Base-by-base conservation (phyloP, 2,329 filamentous ascomycete genomes). In the Xylariaceae sp. region DNA sequence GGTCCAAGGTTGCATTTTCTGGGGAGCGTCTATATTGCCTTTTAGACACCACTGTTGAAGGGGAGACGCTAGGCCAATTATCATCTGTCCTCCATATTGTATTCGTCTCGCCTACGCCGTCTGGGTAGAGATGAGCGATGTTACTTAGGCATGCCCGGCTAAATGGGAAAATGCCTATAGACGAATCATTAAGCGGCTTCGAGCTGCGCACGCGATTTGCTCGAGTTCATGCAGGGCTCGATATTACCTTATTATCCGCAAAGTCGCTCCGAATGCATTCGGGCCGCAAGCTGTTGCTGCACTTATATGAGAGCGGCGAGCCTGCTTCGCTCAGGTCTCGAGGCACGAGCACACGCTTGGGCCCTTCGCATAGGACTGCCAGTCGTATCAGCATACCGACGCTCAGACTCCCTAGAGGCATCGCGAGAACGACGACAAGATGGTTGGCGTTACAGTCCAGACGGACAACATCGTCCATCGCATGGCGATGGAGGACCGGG, bases 401-500 rank as follows among this genome's bases (percentile, higher is more conserved):
- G 18, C 28, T 40, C 9, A 15, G 30, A 37, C 28, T 16, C 18
- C n/a, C 26, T 31, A 28, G 32, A 15, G 12, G 31, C 26, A 9
- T 34, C 15, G 34, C 19, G 16, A 45, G 33, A 17, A 45, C 38
- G 22, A 42, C 38, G 50, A 16, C 42, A 58, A 46, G 34, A 58
- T 58, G 55, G 55, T 53, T 16, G 55, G 51, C 44, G 51, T 42
- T 37, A 48, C 38, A 17, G 46, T 44, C 45, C 41, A 53, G 38
- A 39, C 43, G 53, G 55, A 58, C 48, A 58, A 58, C 37, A 49
- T 55, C 52, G 62, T 67, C 61, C 61, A 65, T 56, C 63, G 62
- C 55, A 61, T 67, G 61, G 64, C 64, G 57, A 60, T 65, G 56
- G 61, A 64, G 24, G 64, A 66, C 51, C 62, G 54, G 35, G 47